Conservation (phyloP, 2,329 filamentous ascomycete genomes). For the Nigrospora osmanthi region DNA sequence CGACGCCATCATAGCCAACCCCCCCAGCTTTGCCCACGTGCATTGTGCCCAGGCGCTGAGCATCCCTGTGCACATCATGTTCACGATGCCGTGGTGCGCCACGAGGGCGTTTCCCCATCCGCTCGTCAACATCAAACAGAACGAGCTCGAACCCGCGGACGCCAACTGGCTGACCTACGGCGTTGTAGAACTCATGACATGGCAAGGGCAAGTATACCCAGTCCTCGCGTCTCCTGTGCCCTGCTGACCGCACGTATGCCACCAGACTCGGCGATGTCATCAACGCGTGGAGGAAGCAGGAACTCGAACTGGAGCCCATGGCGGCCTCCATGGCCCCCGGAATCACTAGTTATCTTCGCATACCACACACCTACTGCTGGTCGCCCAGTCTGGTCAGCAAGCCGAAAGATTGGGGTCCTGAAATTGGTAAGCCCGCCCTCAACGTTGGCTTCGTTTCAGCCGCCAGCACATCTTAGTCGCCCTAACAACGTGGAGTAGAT, state of each 20-base stretch:
- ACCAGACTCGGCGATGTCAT: constrained; percentile 66
- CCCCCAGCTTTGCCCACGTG: constrained; percentile 68
- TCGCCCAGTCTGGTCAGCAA: constrained; percentile 74
- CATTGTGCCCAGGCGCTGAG: constrained; percentile 70
- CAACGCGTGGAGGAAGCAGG: constrained; percentile 69
- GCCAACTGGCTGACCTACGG: constrained; percentile 74
- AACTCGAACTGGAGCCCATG: constrained; percentile 60
- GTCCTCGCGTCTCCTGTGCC: too few species aligned
- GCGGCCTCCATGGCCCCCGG: constrained; percentile 73
- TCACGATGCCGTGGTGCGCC: constrained; percentile 85
- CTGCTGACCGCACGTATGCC: too few species aligned
- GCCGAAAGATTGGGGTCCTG: constrained; percentile 64
- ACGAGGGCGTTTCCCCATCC: constrained; percentile 78
- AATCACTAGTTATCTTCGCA: constrained; percentile 60
- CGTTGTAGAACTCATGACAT: constrained; percentile 78
- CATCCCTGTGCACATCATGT: constrained; percentile 77
- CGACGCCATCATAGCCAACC: constrained; percentile 73
- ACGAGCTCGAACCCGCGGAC: constrained; percentile 38
- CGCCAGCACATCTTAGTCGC: not conserved
- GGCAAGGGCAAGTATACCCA: constrained; percentile 52
- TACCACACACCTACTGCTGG: constrained; percentile 88
- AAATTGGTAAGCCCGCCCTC: constrained; percentile 44
- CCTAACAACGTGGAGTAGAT: not conserved
- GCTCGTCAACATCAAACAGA: constrained; percentile 67
- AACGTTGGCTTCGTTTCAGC: not conserved